Conservation (phyloP, 176 grass and related monocot genomes). For the Tillandsia fasciculata region DNA sequence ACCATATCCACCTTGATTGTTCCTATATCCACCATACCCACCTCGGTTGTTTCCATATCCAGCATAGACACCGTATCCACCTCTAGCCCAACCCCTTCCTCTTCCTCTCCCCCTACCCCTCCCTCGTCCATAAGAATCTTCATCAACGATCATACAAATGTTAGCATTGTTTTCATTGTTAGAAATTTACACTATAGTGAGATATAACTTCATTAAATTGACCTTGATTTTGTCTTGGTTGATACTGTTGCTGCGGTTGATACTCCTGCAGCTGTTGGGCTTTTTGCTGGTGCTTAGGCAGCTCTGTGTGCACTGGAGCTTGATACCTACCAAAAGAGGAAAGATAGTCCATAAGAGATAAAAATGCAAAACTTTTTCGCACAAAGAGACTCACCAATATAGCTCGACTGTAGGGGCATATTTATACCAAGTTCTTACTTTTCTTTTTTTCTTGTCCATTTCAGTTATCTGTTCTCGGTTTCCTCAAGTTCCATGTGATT, state of each 20-base stretch:
- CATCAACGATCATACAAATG: slow-evolving; percentile 5
- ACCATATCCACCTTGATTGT: slow-evolving; percentile 55
- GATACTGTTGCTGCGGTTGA: slow-evolving; percentile 14
- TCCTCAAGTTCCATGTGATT: no score
- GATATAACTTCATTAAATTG: slow-evolving; percentile 49
- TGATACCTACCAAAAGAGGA: slow-evolving; percentile 54
- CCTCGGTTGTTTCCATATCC: slow-evolving; percentile 44
- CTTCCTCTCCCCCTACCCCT: slow-evolving; percentile 31
- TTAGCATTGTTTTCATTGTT: slow-evolving; percentile 5
- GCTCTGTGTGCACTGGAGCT: slow-evolving; percentile 47
- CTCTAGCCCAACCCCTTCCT: slow-evolving; percentile 9
- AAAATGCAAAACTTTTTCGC: not conserved
- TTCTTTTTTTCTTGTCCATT: no score
- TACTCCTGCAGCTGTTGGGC: slow-evolving; percentile 34
- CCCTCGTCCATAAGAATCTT: slow-evolving; percentile 49
- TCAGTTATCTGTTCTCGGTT: no score
- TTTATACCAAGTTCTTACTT: not conserved
- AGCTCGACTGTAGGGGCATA: not conserved
- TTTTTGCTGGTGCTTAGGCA: slow-evolving; percentile 45
- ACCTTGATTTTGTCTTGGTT: slow-evolving; percentile 35
- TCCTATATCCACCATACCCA: slow-evolving; percentile 46
- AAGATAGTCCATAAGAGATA: not conserved
- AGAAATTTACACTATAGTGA: not conserved
- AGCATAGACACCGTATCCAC: slow-evolving; percentile 44
- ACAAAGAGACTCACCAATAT: not conserved